Evolutionary conservation across 352 stramenopile genomes (phyloP), one percentile per base, ranked within the genome.

Genomic region (Plasmopara halstedii): DNA sequence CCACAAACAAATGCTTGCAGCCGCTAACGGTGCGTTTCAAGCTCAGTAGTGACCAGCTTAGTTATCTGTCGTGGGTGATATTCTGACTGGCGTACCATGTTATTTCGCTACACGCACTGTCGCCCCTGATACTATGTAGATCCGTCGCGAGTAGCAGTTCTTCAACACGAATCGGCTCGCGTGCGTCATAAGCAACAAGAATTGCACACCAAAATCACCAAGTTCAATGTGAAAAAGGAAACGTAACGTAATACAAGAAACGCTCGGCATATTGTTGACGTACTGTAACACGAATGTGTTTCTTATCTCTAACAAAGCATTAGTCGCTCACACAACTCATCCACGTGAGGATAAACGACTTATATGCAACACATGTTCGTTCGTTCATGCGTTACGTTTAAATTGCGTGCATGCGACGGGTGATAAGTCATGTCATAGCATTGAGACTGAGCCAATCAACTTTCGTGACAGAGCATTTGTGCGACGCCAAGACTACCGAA

Each of bases 101-200:
- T 14, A 49, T 57, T 52, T 56, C 23, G 31, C 31, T 50, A 31
- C 19, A 6, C 51, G 31, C 10, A 45, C 19, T 51, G 41, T 46
- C 21, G 36, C 27, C 41, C 23, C 11, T 35, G 11, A 34, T 46
- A 42, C 9, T 29, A 3, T 23, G 27, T 45, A 88, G 73, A 83
- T 27, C 73, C 75, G 2, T 39, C 62, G 18, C 68, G 75, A 22
- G 70, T 88, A 17, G 67, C 63, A 13, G 48, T 79, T 27, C 64
- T 88, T 6, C 58, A 69, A 26, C 64, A 56, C 49, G 73, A 85
- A 60, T 67, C 69, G n/a, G 58, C 67, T 11, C 73, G 71, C 25
- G 62, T 88, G 42, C 70, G 76, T 17, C 43, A 67, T 15, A 47
- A 69, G 46, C 76, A 88, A 59, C 76, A 63, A 45, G 53, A 52